Evolutionary conservation across 1,284 basidiomycete genomes (phyloP).

Genomic region (Coniophora puteana): DNA sequence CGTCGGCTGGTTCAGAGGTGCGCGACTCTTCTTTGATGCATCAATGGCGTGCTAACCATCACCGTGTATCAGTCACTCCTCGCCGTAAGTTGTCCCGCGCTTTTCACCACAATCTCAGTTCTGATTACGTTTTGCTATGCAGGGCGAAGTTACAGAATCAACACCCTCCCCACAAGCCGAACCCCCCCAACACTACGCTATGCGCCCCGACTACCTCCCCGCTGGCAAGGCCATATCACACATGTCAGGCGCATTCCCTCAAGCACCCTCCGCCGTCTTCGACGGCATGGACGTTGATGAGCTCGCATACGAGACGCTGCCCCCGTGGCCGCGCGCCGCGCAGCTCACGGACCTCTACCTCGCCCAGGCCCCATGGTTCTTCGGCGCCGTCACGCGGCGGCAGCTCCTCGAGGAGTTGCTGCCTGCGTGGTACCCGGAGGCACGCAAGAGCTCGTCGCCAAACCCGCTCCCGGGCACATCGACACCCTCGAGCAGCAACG

Average conservation of each 20-base stretch:
- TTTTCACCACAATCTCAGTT: too few relatives aligned
- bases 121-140: conserved; percentile 19
- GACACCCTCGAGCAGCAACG: conserved; percentile 16
- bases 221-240: conserved; percentile 43
- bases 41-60: conserved; percentile 3
- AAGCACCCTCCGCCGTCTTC: conserved; percentile 34
- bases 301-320: conserved; percentile 47
- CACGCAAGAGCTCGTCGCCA: conserved; percentile 26
- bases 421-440: conserved; percentile 62
- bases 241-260: conserved; percentile 53
- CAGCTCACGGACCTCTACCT: conserved; percentile 61
- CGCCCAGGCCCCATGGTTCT: conserved; percentile 73
- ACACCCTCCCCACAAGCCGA: conserved; percentile 2
- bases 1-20: conserved; percentile 62
- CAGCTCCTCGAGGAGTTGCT: conserved; percentile 64
- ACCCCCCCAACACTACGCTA: conserved; percentile 6
- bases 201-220: conserved; percentile 17
- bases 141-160: conserved; percentile 20
- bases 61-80: conserved; percentile 47
- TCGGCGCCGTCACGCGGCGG: conserved; percentile 56
- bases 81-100: conserved; percentile 44
- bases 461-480: conserved; percentile 1
- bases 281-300: conserved; percentile 39
- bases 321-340: conserved; percentile 51
- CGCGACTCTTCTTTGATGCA: conserved; percentile 17